Percentiles rank a stretch among this genome's conserved stretches.
These are phyloP conservation scores for Sordariomycetes sp. DNA, from an alignment of 2,329 filamentous ascomycete genomes.

Conservation along the genomic window DNA sequence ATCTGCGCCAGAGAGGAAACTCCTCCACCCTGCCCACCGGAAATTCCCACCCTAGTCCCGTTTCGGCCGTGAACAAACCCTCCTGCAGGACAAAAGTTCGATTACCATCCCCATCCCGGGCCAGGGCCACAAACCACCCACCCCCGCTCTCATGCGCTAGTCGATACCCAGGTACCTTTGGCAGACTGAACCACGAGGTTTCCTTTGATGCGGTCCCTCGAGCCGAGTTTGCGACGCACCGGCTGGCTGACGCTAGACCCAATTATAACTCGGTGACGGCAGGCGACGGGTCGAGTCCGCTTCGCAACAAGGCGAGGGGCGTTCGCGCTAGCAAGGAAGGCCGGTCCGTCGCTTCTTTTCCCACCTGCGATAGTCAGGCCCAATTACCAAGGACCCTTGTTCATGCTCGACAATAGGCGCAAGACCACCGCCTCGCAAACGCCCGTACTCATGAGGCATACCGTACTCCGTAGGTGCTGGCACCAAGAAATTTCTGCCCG, in stretches of 20 bases:
- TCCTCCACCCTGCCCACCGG: background rate
- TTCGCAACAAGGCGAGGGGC: background rate
- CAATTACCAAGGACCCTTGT: no score
- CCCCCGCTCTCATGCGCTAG: background rate
- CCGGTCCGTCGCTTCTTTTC: background rate
- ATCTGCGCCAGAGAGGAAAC: background rate
- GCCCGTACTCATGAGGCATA: background rate
- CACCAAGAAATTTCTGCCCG: background rate
- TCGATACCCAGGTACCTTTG: background rate
- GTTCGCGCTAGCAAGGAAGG: background rate
- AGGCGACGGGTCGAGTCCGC: background rate
- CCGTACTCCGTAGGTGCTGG: background rate
- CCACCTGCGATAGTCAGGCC: no score
- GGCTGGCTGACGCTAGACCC: background rate
- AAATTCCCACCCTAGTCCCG: background rate
- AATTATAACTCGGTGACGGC: no score
- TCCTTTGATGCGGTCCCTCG: background rate
- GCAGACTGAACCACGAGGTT: background rate
- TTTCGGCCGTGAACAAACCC: background rate
- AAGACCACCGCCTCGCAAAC: no score
- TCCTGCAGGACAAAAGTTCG: slow-evolving; percentile 5
- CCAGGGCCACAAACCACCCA: background rate
- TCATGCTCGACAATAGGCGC: no score
- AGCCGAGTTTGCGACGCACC: background rate
- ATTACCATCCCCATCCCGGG: background rate